Percentiles rank a stretch among this genome's conserved stretches.
These are phyloP conservation scores for Peniophora sp. DNA, from an alignment of 1,284 basidiomycete species.

Conservation along the genomic window DNA sequence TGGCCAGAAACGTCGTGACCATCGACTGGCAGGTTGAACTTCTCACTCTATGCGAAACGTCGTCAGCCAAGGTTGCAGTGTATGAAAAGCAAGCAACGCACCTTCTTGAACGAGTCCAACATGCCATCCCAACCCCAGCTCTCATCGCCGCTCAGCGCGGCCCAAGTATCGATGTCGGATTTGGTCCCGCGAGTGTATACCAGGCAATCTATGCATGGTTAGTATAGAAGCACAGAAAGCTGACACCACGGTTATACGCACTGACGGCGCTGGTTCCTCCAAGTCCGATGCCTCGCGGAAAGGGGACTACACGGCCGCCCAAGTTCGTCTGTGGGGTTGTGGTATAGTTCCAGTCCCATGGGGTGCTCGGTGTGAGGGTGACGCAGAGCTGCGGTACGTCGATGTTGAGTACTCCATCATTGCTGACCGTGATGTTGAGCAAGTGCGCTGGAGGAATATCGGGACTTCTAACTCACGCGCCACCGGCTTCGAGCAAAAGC, in stretches of 20 bases:
- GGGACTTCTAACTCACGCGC: slow-evolving; percentile 13
- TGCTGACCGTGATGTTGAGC: neutral
- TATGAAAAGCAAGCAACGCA: too few species aligned
- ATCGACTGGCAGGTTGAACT: slow-evolving; percentile 16
- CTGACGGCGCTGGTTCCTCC: slow-evolving; percentile 7
- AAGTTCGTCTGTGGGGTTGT: slow-evolving; percentile 4
- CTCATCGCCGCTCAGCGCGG: slow-evolving; percentile 16
- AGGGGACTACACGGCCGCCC: slow-evolving; percentile 3
- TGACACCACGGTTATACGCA: slow-evolving; percentile 1
- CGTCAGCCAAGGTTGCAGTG: too few species aligned
- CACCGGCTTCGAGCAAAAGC: slow-evolving; percentile 31
- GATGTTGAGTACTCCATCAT: neutral
- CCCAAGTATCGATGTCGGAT: slow-evolving; percentile 20
- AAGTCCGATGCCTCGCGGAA: slow-evolving; percentile 5
- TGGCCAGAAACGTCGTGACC: slow-evolving; percentile 16
- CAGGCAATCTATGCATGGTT: slow-evolving; percentile 2
- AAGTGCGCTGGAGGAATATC: neutral
- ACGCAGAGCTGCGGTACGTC: neutral
- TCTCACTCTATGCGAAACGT: slow-evolving; percentile 22
- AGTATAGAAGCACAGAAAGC: neutral
- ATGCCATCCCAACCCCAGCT: slow-evolving; percentile 22
- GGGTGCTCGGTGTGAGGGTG: slow-evolving; percentile 3
- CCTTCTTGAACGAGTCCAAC: slow-evolving; percentile 18
- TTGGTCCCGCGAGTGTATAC: slow-evolving; percentile 19
- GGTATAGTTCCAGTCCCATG: slow-evolving; percentile 8